These are phyloP conservation scores for Aspergillus sergii DNA, from an alignment of 2,329 filamentous ascomycete species.

Conservation along the genomic window DNA sequence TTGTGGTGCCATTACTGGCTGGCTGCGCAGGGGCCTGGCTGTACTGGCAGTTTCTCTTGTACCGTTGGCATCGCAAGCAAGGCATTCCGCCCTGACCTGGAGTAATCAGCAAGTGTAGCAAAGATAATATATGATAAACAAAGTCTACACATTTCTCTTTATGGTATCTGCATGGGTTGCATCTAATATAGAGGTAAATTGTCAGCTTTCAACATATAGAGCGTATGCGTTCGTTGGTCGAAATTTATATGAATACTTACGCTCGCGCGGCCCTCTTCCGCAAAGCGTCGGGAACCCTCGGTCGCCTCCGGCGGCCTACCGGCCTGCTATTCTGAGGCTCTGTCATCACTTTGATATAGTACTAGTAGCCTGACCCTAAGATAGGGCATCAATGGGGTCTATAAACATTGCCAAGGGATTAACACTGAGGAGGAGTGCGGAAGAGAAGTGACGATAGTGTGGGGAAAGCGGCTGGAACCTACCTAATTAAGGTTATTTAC, in stretches of 20 bases:
- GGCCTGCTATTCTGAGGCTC: neutral
- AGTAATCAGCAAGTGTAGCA: neutral
- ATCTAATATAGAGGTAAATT: conserved; percentile 33
- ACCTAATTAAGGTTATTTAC: neutral
- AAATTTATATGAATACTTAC: conserved; percentile 19
- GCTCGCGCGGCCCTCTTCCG: conserved; percentile 29
- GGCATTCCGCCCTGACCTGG: conserved; percentile 51
- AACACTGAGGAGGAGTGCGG: neutral
- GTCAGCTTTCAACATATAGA: neutral
- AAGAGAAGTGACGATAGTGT: neutral
- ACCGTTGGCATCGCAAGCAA: conserved; percentile 50
- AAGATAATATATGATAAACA: neutral
- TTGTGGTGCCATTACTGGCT: neutral
- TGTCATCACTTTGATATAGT: neutral
- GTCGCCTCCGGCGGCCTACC: conserved; percentile 10
- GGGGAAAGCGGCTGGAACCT: neutral
- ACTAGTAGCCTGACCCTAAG: neutral
- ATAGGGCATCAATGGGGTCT: neutral
- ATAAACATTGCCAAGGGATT: neutral
- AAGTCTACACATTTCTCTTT: conserved; percentile 49
- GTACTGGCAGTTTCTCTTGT: conserved; percentile 51
- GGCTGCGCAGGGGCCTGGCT: conserved; percentile 24
- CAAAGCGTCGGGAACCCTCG: conserved; percentile 27
- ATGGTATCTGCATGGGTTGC: conserved; percentile 51
- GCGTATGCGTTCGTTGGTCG: neutral